Conservation (phyloP, 2,329 filamentous ascomycete genomes). For the Ophiostoma ulmi region DNA sequence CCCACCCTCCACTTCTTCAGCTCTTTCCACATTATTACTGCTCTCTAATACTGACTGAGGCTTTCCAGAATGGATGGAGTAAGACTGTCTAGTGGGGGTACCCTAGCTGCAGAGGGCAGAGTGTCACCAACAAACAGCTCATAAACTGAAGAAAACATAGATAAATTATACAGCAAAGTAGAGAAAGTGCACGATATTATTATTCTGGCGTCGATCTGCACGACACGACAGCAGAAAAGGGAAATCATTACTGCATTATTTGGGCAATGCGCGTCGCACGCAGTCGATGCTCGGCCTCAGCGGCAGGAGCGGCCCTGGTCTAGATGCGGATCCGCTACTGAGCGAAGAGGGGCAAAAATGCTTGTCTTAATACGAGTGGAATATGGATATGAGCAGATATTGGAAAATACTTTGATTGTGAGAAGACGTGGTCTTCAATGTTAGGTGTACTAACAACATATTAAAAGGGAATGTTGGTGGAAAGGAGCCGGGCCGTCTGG, state of each 20-base stretch:
- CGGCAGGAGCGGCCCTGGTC: neutral
- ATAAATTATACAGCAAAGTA: neutral
- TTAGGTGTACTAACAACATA: neutral
- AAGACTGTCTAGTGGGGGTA: neutral
- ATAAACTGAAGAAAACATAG: neutral
- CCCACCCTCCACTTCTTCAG: neutral
- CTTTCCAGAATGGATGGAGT: neutral
- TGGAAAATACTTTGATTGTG: neutral
- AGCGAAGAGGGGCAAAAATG: conserved; percentile 12
- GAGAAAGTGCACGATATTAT: neutral
- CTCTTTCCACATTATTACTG: neutral
- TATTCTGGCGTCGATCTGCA: neutral
- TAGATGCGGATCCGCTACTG: conserved; percentile 11
- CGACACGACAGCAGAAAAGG: neutral
- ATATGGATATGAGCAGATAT: neutral
- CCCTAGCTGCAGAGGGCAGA: neutral
- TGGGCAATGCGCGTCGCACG: no score
- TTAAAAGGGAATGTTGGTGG: neutral
- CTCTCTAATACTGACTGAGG: neutral
- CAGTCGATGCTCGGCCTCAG: conserved; percentile 4
- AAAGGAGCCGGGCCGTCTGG: neutral
- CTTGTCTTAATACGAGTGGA: conserved; percentile 9
- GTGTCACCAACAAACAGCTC: neutral
- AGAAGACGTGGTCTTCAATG: neutral
- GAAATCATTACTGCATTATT: neutral